Base-by-base conservation (phyloP, 2,329 filamentous ascomycete species). In the Metarhizium brunneum region DNA sequence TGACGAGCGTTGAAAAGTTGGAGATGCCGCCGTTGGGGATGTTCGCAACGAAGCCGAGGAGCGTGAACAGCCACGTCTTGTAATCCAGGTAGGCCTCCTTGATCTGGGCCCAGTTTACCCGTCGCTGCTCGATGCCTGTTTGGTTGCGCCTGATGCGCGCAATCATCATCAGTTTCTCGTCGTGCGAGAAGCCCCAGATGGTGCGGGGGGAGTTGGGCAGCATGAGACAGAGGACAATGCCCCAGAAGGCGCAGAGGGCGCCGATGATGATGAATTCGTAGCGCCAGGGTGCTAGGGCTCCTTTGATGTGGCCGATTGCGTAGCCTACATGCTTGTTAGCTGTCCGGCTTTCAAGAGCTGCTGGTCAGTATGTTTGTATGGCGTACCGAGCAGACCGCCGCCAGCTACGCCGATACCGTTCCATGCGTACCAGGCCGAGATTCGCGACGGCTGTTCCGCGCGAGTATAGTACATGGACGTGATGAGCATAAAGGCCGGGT, bases 221-320 rank as follows among this genome's bases (percentile, higher is more conserved):
- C 45, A 82, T 68, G 18, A 82, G 65, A 47, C 78, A 72, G 63
- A 86, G 79, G 11, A 82, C 68, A 7, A 85, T 73, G 2, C 80
- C 84, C 77, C 83, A 87, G 13, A 73, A 56, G 16, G 79, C 73
- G 56, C 82, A 86, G 11, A 86, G 71, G 1, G 79, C 73, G 7
- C 74, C 74, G 4, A 83, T 83, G n/a, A 88, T 77, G 16, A 88
- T 68, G 63, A 88, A 88, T 54, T 87, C 83, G 59, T 84, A 87
- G 63, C 81, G 82, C 84, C 84, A 88, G 0, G 77, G 79, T 0
- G 77, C 73, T 20, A 87, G 71, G 1, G 73, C 70, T 14, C 79
- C 81, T 43, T 74, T 71, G 60, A 83, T 82, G 59, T 83, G 74
- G 1, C 83, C 83, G 49, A 86, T 85, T 0, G 76, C 82, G 55